A percentile compares a stretch with the other conserved stretches of the same genome.
These are phyloP conservation scores for Ophiosphaerella korrae DNA, from an alignment of 2,329 filamentous ascomycete genomes.

Conservation along the genomic window DNA sequence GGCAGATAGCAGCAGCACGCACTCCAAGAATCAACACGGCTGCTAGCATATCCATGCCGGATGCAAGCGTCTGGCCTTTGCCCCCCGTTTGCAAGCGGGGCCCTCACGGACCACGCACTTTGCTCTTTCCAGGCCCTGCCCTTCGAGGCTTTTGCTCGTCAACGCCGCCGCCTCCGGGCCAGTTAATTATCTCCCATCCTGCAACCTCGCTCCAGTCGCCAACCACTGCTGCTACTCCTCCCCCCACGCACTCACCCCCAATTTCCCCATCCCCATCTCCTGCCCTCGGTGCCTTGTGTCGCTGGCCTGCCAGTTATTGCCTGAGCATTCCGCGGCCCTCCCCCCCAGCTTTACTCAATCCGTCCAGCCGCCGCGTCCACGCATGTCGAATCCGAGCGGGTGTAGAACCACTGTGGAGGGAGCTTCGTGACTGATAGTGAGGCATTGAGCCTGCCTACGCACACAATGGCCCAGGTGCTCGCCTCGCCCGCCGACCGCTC, in stretches of 20 bases:
- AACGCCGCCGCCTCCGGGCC: slow-evolving; percentile 2
- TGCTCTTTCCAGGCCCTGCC: background rate
- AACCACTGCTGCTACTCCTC: too few relatives aligned
- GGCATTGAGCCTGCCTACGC: slow-evolving; percentile 24
- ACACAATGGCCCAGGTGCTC: slow-evolving; percentile 50
- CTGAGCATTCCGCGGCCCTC: slow-evolving; percentile 17
- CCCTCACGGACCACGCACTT: background rate
- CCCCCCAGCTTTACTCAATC: slow-evolving; percentile 11
- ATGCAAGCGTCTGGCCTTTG: slow-evolving; percentile 7
- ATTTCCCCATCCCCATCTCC: background rate
- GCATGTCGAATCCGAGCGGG: slow-evolving; percentile 40
- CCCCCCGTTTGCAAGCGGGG: slow-evolving; percentile 1
- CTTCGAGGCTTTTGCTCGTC: slow-evolving; percentile 6
- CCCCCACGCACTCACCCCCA: background rate
- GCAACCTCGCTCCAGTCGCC: background rate
- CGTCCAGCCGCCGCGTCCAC: slow-evolving; percentile 23
- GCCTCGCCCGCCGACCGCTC: slow-evolving; percentile 22
- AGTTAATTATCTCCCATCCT: background rate
- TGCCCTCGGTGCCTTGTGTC: background rate
- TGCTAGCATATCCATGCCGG: background rate
- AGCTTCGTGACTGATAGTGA: slow-evolving; percentile 27
- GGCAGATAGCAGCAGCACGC: too few relatives aligned
- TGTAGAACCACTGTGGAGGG: slow-evolving; percentile 28
- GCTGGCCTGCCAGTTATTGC: background rate
- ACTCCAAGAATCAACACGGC: too few relatives aligned